phyloP scores from a whole-genome alignment of 2,329 filamentous ascomycete genomes.

The Botrytis sinoallii region DNA sequence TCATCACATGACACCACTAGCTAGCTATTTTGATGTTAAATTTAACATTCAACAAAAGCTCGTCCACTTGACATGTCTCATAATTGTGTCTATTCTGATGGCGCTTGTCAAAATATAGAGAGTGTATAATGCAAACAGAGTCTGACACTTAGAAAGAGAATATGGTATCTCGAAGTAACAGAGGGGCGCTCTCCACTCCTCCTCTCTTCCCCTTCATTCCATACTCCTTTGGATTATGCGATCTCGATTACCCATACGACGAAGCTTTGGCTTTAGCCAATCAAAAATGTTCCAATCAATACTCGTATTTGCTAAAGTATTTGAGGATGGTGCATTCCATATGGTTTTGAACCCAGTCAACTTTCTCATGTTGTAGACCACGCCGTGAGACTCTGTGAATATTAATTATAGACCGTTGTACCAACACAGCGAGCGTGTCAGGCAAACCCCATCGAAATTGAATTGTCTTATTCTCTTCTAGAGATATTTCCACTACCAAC shows the following conservation, averaged over 20 bases:
- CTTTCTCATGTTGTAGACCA: neutral
- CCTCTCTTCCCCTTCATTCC: neutral
- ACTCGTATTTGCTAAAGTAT: neutral
- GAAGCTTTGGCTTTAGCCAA: neutral
- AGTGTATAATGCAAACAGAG: rapidly evolving
- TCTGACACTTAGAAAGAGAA: too few relatives aligned
- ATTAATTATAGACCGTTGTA: rapidly evolving
- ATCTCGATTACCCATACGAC: neutral
- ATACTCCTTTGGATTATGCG: neutral
- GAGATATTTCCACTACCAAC: neutral
- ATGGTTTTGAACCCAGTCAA: neutral
- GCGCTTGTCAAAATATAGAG: rapidly evolving
- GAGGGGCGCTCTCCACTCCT: neutral
- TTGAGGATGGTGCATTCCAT: neutral
- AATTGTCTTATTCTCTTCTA: neutral
- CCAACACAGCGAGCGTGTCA: neutral
- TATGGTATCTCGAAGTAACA: neutral
- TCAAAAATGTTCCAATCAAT: rapidly evolving
- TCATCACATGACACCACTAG: neutral
- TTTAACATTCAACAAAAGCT: neutral
- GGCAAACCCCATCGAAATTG: neutral
- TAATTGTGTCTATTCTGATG: neutral
- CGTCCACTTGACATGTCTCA: neutral
- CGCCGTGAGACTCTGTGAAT: neutral
- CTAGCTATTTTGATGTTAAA: neutral